Evolutionary conservation across 768 basidiomycete species (phyloP).

Genomic region (Tylopilus subfusipes): DNA sequence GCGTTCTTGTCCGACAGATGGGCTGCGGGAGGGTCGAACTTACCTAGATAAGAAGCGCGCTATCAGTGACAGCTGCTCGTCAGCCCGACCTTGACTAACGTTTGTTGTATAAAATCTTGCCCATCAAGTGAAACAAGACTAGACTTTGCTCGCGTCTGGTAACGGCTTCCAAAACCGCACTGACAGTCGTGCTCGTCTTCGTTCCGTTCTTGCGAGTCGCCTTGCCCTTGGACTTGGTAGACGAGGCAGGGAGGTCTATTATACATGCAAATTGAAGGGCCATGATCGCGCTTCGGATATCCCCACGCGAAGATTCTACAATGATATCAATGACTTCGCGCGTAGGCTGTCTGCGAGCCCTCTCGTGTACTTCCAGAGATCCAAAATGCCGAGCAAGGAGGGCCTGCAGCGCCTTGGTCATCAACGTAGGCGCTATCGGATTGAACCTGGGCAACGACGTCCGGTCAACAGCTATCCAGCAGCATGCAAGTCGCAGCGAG

Average conservation of each 20-base stretch:
- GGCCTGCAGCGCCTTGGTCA: slow-evolving; percentile 71
- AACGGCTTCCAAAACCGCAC: slow-evolving; percentile 61
- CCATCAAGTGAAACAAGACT: slow-evolving; percentile 86
- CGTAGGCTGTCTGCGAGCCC: slow-evolving; percentile 39
- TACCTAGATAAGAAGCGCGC: slow-evolving; percentile 47
- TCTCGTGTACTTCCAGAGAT: slow-evolving; percentile 14
- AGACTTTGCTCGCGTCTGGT: slow-evolving; percentile 84
- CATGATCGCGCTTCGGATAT: slow-evolving; percentile 92
- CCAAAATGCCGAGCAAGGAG: slow-evolving; percentile 51
- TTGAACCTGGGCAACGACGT: slow-evolving; percentile 63
- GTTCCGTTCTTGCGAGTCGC: slow-evolving; percentile 32
- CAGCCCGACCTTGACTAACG: slow-evolving; percentile 48
- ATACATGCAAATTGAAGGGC: slow-evolving; percentile 82
- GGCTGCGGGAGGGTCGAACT: slow-evolving; percentile 60
- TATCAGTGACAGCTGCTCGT: neutral
- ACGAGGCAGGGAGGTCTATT: slow-evolving; percentile 28
- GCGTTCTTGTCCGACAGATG: slow-evolving; percentile 61
- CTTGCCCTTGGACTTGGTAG: slow-evolving; percentile 21
- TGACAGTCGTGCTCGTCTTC: slow-evolving; percentile 17
- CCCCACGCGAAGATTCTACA: slow-evolving; percentile 79
- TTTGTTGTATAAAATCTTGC: slow-evolving; percentile 94
- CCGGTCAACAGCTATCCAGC: neutral
- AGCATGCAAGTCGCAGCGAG: neutral
- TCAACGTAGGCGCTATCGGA: slow-evolving; percentile 82
- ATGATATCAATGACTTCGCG: slow-evolving; percentile 72